Percentiles rank a stretch among this genome's conserved stretches.
These are phyloP conservation scores for Conidiobolus incongruus DNA, from an alignment of 371 early-diverging fungal species.

Conservation along the genomic window DNA sequence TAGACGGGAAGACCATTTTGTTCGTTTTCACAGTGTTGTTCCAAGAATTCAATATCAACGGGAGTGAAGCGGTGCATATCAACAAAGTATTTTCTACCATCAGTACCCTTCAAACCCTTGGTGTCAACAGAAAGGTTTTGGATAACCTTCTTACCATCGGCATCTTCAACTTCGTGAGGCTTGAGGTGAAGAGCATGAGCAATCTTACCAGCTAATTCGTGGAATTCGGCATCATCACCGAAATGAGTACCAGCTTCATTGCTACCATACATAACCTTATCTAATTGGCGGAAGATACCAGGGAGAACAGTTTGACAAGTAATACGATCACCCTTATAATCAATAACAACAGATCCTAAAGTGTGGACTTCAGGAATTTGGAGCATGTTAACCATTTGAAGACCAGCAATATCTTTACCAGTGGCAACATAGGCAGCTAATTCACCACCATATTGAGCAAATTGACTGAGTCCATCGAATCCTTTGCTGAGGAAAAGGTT, in stretches of 20 bases:
- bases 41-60: slow-evolving; percentile 72
- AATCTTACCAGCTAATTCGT: slow-evolving; percentile 36
- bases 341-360: slow-evolving; percentile 71
- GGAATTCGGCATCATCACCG: slow-evolving; percentile 44
- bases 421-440: slow-evolving; percentile 83
- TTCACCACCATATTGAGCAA: slow-evolving; percentile 65
- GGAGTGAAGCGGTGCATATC: slow-evolving; percentile 81
- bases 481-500: slow-evolving; percentile 89
- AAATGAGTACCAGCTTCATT: slow-evolving; percentile 63
- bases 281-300: slow-evolving; percentile 55
- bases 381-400: slow-evolving; percentile 45
- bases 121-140: slow-evolving; percentile 69
- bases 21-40: slow-evolving; percentile 30
- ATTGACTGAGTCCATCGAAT: slow-evolving; percentile 66
- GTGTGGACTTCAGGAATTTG: slow-evolving; percentile 59
- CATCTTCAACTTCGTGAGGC: slow-evolving; percentile 49
- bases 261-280: slow-evolving; percentile 73
- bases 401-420: slow-evolving; percentile 83
- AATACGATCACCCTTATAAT: slow-evolving; percentile 74
- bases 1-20: slow-evolving; percentile 32
- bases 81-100: slow-evolving; percentile 74
- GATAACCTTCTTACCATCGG: slow-evolving; percentile 25
- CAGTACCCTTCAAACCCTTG: slow-evolving; percentile 79
- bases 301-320: slow-evolving; percentile 88
- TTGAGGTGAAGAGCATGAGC: slow-evolving; percentile 63